Percentiles rank a stretch among this genome's conserved stretches.
Evolutionary conservation across 1,284 basidiomycete genomes (phyloP).

Genomic region (Pterulicium gracile): DNA sequence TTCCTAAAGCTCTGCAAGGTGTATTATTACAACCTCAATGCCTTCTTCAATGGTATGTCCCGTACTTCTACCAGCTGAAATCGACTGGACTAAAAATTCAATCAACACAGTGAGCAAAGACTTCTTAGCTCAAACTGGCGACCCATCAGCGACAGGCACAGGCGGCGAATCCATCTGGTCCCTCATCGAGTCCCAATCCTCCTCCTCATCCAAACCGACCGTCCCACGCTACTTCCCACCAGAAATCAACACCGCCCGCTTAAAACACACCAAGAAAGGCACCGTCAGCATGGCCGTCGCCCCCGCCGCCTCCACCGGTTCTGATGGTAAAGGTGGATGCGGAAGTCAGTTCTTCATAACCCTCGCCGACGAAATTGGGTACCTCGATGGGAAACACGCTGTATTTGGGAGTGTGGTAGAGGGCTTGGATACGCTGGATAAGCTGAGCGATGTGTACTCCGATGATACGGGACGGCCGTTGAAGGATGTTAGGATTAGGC

Average conservation of each 20-base stretch:
- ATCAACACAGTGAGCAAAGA: conserved; percentile 78
- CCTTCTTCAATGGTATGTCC: conserved; percentile 88
- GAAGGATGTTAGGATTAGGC: conserved; percentile 89
- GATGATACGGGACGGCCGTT: conserved; percentile 86
- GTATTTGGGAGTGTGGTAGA: conserved; percentile 95
- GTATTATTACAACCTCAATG: conserved; percentile 93
- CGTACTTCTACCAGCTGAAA: not conserved
- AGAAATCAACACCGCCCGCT: conserved; percentile 65
- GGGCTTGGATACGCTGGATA: conserved; percentile 86
- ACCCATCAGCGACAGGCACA: conserved; percentile 90
- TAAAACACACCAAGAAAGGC: conserved; percentile 82
- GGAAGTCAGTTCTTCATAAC: conserved; percentile 98
- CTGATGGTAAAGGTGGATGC: conserved; percentile 63
- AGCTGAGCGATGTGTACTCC: conserved; percentile 84
- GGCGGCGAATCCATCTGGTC: conserved; percentile 86
- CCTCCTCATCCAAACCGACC: conserved; percentile 20
- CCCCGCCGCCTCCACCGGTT: conserved; percentile 48
- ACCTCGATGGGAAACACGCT: conserved; percentile 92
- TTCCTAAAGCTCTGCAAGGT: conserved; percentile 96
- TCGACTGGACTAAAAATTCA: conserved; percentile 4
- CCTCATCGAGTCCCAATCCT: conserved; percentile 44
- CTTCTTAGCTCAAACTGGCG: conserved; percentile 91
- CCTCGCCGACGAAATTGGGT: conserved; percentile 82
- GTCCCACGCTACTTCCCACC: conserved; percentile 74
- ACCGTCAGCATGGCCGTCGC: conserved; percentile 96